Conservation (phyloP, 768 basidiomycete species). For the Tephrocybe sp. region DNA sequence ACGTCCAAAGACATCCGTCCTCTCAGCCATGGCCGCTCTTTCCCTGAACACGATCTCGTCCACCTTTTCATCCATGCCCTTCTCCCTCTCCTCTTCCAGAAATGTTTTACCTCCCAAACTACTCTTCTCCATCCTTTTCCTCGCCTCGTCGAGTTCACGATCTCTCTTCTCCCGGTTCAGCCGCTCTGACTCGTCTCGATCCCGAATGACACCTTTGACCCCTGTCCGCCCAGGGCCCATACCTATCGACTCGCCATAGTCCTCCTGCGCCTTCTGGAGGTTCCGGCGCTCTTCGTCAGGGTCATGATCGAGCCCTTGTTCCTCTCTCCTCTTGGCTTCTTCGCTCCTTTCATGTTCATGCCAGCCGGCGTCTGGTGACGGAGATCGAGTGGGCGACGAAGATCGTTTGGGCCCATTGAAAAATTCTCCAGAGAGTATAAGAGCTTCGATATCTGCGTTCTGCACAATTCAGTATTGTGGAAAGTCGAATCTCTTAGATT, state of each 20-base stretch:
- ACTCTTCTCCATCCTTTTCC: slow-evolving; percentile 61
- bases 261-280: slow-evolving; percentile 28
- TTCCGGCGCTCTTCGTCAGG: slow-evolving; percentile 39
- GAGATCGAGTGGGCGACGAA: slow-evolving; percentile 64
- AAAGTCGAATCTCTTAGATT: not conserved
- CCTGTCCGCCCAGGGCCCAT: slow-evolving; percentile 87
- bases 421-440: slow-evolving; percentile 61
- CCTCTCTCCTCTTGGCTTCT: slow-evolving; percentile 33
- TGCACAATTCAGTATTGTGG: slow-evolving; percentile 11
- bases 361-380: slow-evolving; percentile 59
- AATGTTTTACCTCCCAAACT: slow-evolving; percentile 70
- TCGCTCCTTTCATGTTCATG: slow-evolving; percentile 47
- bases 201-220: slow-evolving; percentile 86
- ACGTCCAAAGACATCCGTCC: slow-evolving; percentile 46
- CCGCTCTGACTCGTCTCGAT: slow-evolving; percentile 67
- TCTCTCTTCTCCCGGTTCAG: slow-evolving; percentile 52
- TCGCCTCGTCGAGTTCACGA: slow-evolving; percentile 52
- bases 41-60: slow-evolving; percentile 48
- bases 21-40: slow-evolving; percentile 30
- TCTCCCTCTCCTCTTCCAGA: slow-evolving; percentile 74
- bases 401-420: slow-evolving; percentile 58
- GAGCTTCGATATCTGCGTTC: slow-evolving; percentile 27
- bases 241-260: slow-evolving; percentile 63
- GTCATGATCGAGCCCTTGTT: slow-evolving; percentile 45
- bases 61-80: slow-evolving; percentile 43